Base-by-base conservation (phyloP, 805 yeast genomes). In the Kazachstania taianensis region DNA sequence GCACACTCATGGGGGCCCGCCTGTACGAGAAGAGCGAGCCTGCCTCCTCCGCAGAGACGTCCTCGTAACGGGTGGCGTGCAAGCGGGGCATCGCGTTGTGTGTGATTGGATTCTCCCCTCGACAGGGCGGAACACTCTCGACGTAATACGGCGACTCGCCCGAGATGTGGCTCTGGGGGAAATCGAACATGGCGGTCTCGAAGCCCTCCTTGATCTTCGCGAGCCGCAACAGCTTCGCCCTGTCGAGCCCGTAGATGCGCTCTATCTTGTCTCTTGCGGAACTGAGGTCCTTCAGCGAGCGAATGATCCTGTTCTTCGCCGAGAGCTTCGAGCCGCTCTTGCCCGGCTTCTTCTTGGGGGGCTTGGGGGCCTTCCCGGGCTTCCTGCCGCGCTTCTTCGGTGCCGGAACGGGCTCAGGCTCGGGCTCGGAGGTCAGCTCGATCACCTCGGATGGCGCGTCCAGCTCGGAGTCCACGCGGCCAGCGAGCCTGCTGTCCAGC, bases 231-330 rank as follows among this genome's bases (percentile, higher is more conserved):
- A 72, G 61, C 35, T 64, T 64, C 1, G 52, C 52, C 25, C 62
- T 65, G 43, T 73, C 67, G 19, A 57, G 48, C 0, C 87, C 87
- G 49, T 66, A 76, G 33, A 69, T 47, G 28, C 67, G 53, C 24
- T 49, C 52, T 27, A 67, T 44, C 32, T 68, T 62, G 24, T 69
- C 75, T 32, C 62, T 63, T 10, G 69, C 51, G 5, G 65, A 55
- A 3, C 66, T 60, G 10, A 59, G 33, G 27, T 57, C 59, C 33
- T 53, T 60, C 20, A 55, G 23, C 16, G 47, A 48, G 28, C 62
- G 47, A 5, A 57, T 37, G 14, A 45, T 41, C 14, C 25, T 9
- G 3, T 41, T 44, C 28, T 49, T 51, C 15, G 44, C 33, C 8
- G 41, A 52, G 5, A 45, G 40, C 25, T 43, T 48, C 6, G 53